phyloP scores from a whole-genome alignment of 306 rosid species.

The Prosopis cineraria region DNA sequence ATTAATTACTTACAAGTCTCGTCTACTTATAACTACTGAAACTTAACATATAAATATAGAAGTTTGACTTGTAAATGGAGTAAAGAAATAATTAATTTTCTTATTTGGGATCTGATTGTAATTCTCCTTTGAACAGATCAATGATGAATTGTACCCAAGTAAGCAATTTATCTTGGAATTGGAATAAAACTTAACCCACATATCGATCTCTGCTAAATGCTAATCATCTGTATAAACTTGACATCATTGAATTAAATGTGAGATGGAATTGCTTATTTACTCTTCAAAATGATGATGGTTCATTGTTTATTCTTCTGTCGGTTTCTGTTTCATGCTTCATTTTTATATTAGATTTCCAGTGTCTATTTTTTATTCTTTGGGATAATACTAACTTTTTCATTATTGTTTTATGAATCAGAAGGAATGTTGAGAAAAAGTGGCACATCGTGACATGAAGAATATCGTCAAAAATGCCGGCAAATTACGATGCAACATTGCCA shows the following conservation, averaged over 20 bases:
- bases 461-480: neutral
- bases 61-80: too few relatives aligned
- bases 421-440: neutral
- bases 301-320: conserved; percentile 5
- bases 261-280: conserved; percentile 2
- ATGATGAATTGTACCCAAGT: neutral
- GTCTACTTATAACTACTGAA: too few relatives aligned
- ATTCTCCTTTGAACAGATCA: too few relatives aligned
- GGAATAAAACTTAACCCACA: neutral
- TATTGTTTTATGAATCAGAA: neutral
- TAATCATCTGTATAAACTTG: neutral
- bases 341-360: neutral
- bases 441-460: neutral
- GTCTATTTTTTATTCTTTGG: neutral
- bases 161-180: neutral
- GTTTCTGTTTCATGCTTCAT: conserved; percentile 24
- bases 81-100: too few relatives aligned
- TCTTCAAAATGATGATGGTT: neutral
- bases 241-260: conserved; percentile 4
- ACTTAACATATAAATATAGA: too few relatives aligned
- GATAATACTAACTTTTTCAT: conserved; percentile 15
- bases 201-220: neutral
- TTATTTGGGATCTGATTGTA: too few relatives aligned
- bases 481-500: neutral
- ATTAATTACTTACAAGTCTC: too few relatives aligned